phyloP scores from a whole-genome alignment of 2,329 filamentous ascomycete species.

The Colletotrichum eremochloae region DNA sequence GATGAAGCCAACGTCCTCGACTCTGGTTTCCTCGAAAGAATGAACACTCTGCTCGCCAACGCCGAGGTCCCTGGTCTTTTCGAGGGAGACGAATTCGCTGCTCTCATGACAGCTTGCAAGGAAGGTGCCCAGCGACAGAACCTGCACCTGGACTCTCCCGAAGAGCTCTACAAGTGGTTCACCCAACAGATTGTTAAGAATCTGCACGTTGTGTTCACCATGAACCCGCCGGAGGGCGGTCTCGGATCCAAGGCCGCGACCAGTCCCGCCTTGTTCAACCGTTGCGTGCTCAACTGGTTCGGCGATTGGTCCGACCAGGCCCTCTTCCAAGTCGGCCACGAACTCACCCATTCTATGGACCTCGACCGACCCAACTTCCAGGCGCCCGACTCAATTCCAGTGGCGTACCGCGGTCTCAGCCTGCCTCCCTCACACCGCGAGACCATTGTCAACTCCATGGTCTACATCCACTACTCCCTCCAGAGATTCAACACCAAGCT shows the following conservation, averaged over 20 bases:
- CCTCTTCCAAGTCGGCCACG: conserved; percentile 95
- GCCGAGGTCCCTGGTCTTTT: conserved; percentile 99
- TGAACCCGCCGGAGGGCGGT: conserved; percentile 98
- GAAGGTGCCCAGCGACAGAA: conserved; percentile 98
- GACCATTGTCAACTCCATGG: conserved; percentile 97
- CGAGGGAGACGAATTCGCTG: conserved; percentile 97
- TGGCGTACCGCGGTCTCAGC: conserved; percentile 87
- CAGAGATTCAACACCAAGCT: conserved; percentile 90
- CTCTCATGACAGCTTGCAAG: conserved; percentile 99
- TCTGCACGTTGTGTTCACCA: conserved; percentile 98
- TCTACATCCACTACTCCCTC: conserved; percentile 96
- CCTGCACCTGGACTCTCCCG: conserved; percentile 93
- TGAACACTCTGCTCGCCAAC: conserved; percentile 99
- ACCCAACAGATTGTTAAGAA: conserved; percentile 99
- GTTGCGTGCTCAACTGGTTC: conserved; percentile 99
- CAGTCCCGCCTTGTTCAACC: conserved; percentile 98
- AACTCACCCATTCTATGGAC: conserved; percentile 96
- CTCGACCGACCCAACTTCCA: conserved; percentile 88
- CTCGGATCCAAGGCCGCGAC: conserved; percentile 96
- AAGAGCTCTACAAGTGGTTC: conserved; percentile 99
- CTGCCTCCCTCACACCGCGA: conserved; percentile 92
- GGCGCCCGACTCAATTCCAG: conserved; percentile 90
- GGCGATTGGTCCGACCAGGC: conserved; percentile 99
- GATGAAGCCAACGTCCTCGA: conserved; percentile 99
- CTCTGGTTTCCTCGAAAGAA: conserved; percentile 97